Base-by-base conservation (phyloP, 129 eudicot species). In the Mikania micrantha region DNA sequence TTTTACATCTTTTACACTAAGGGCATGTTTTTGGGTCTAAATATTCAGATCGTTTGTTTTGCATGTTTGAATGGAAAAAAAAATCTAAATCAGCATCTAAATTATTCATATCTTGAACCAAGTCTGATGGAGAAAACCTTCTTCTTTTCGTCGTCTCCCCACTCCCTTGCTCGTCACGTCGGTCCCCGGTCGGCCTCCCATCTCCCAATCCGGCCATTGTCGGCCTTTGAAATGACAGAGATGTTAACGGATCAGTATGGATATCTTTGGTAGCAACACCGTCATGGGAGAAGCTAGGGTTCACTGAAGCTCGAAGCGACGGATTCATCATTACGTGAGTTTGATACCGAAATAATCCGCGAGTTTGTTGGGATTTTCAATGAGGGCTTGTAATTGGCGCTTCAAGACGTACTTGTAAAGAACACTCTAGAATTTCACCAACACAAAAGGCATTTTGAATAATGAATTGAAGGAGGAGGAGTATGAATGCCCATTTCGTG, bases 231-330 rank as follows among this genome's bases (percentile, higher is more conserved):
- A 91, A 34, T 25, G 95, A 76, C 7, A 87, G 71, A 9, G 92
- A 79, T 2, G 88, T 87, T 13, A 83, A 20, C 9, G 97, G 81
- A 52, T 91, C 92, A 8, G 85, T 81, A 32, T 91, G 97, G 32
- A 91, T 75, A 53, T 91, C 97, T 78, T 91, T 91, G 21, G 97
- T 87, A 38, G 95, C 97, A 10, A 91, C 95, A 1, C 85, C 90
- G 63, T 88, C 85, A 0, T 34, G 77, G n/a, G 97, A 66, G 59
- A 91, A 91, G 50, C 74, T 74, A 21, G 97, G 97, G 59, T 83
- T 87, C n/a, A n/a, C n/a, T n/a, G n/a, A n/a, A 7, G 87, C 79
- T n/a, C 42, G 93, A 80, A 41, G 92, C 90, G 40, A 75, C 45
- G 60, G 77, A 31, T 29, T 87, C 95, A 21, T 83, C 90, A 28